Percentiles rank a stretch among this genome's conserved stretches.
Evolutionary conservation across 2,329 filamentous ascomycete genomes (phyloP).

Genomic region (Cladophialophora yegresii): DNA sequence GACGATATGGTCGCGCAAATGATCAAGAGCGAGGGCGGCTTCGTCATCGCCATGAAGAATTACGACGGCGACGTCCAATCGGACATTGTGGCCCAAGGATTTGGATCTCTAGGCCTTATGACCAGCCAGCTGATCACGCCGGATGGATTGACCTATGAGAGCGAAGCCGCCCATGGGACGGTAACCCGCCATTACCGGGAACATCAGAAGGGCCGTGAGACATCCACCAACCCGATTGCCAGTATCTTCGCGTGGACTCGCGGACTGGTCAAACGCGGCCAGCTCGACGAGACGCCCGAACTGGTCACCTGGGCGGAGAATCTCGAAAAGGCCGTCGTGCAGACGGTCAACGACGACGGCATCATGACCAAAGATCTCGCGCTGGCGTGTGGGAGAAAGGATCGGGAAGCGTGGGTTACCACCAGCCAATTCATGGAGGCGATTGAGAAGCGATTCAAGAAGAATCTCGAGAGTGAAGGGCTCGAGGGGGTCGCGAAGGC

Average conservation of each 20-base stretch:
- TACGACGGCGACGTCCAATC: conserved; percentile 99
- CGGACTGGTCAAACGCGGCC: conserved; percentile 87
- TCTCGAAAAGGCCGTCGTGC: conserved; percentile 88
- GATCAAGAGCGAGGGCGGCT: conserved; percentile 97
- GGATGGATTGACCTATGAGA: conserved; percentile 94
- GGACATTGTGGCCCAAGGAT: conserved; percentile 96
- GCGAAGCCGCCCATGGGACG: conserved; percentile 95
- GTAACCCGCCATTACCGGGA: conserved; percentile 98
- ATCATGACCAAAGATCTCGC: conserved; percentile 99
- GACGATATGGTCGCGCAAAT: conserved; percentile 99
- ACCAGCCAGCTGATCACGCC: conserved; percentile 96
- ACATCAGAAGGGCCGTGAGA: conserved; percentile 96
- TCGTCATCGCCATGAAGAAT: conserved; percentile 98
- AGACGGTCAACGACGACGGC: conserved; percentile 88
- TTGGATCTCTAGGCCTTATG: conserved; percentile 97
- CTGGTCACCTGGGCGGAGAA: conserved; percentile 86
- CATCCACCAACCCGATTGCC: conserved; percentile 97
- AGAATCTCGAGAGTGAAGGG: conserved; percentile 64
- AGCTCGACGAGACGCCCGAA: conserved; percentile 89
- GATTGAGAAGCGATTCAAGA: conserved; percentile 86
- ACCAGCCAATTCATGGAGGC: conserved; percentile 89
- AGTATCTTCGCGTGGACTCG: conserved; percentile 99
- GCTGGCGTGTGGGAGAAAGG: conserved; percentile 87
- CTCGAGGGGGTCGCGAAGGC: conserved; percentile 26
- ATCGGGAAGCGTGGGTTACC: conserved; percentile 81